Percentiles rank a stretch among this genome's conserved stretches.
phyloP scores from a whole-genome alignment of 2,329 filamentous ascomycete species.

The Catunica adiposa region DNA sequence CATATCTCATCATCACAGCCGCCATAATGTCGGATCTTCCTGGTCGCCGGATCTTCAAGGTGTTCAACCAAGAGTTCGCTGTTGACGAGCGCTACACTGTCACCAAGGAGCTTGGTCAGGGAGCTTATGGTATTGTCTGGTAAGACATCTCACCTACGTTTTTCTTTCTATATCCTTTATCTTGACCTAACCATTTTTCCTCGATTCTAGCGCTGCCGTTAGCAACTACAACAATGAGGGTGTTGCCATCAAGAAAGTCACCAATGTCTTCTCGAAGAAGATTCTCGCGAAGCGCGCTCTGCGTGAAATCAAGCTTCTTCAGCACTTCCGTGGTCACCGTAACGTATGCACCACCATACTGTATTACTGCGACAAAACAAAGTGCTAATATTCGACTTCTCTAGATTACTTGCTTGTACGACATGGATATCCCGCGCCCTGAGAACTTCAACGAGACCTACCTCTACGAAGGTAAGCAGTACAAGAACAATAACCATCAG shows the following conservation, averaged over 20 bases:
- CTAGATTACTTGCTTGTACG: conserved; percentile 95
- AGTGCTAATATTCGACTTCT: neutral
- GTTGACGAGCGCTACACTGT: conserved; percentile 97
- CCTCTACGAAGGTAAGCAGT: conserved; percentile 72
- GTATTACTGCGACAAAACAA: neutral
- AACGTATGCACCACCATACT: conserved; percentile 41
- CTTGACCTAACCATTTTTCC: conserved; percentile 11
- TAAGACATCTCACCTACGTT: conserved; percentile 26
- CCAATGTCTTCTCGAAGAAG: conserved; percentile 99
- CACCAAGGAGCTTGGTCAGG: conserved; percentile 95
- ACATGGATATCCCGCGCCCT: conserved; percentile 96
- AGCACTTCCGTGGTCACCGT: conserved; percentile 86
- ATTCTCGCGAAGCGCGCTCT: conserved; percentile 95
- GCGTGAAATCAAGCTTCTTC: conserved; percentile 94
- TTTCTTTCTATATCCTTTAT: too few species aligned
- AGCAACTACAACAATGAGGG: conserved; percentile 84
- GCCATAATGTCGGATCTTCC: conserved; percentile 26
- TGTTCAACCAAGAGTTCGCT: conserved; percentile 98
- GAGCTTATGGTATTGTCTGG: conserved; percentile 98
- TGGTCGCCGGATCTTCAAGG: conserved; percentile 85
- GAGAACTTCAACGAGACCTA: conserved; percentile 99
- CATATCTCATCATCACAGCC: neutral
- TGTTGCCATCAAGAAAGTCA: conserved; percentile 98
- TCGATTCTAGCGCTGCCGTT: conserved; percentile 56
- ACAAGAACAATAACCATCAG: neutral